Base-by-base conservation (phyloP, 768 basidiomycete species). In the Russula vinacea region DNA sequence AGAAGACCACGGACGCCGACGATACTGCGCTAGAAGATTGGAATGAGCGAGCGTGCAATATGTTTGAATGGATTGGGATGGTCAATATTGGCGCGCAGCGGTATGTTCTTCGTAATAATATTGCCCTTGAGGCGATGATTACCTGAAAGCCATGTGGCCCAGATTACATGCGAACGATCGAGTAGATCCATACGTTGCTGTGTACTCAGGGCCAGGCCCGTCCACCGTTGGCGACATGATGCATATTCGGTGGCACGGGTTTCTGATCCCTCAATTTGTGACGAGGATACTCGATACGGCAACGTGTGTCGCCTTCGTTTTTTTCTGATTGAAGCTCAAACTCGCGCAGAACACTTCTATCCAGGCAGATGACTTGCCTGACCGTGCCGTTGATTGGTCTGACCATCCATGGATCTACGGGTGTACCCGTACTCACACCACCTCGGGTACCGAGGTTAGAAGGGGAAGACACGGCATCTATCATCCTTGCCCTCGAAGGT, bases 41-140 rank as follows among this genome's bases (percentile, higher is more conserved):
- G 79, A 72, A 80, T 8, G 74, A 76, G 11, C 75, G 77, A 9
- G 73, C 82, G 49, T 71, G 74, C 9, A 73, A 70, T 3, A 73
- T 89, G 17, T 86, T 87, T 57, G 89, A 90, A 71, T 91, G 89
- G 89, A 78, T 84, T 9, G 89, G 88, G 8, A 81, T 90, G 83
- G 86, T 83, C 3, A 78, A 78, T 62, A 70, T 90, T 5, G 87
- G 84, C 16, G 78, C 89, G 2, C 86, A 88, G 70, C 78, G 89
- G 89, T 86, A 64, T 7, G 29, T 24, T 24, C 19, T 33, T 52
- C n/a, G 4, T 33, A 26, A 32, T 22, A 19, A 32, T 22, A 19
- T 50, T 14, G 16, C 13, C 29, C 4, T 49, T 24, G 45, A 10
- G 22, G 42, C 49, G 40, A 45, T 8, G 17, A 22, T 39, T 10